A percentile compares a stretch with the other conserved stretches of the same genome.
phyloP scores from a whole-genome alignment of 129 eudicot genomes.

The Logfia minima region DNA sequence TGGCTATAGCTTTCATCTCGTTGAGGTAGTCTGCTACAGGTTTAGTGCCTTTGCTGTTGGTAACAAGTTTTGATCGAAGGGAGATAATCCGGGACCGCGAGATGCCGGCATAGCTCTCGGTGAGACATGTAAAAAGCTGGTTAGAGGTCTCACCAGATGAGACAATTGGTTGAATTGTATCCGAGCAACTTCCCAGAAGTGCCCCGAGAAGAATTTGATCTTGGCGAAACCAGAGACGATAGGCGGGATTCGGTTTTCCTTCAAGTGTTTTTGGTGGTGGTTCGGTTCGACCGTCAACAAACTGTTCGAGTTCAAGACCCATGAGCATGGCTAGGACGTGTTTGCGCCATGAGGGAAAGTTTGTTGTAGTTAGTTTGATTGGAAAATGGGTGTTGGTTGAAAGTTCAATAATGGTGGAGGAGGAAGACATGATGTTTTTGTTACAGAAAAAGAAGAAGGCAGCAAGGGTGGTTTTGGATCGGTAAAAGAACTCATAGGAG shows the following conservation, averaged over 20 bases:
- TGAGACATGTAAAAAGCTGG: too few species aligned
- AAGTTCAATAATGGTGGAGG: too few species aligned
- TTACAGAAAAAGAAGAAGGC: too few species aligned
- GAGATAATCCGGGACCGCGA: not conserved
- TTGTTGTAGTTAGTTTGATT: too few species aligned
- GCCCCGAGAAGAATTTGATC: too few species aligned
- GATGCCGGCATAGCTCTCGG: not conserved
- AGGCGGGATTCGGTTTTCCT: not conserved
- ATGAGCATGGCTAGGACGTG: not conserved
- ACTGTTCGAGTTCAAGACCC: not conserved
- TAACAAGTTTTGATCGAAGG: not conserved
- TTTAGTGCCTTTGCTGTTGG: not conserved
- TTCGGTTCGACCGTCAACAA: not conserved
- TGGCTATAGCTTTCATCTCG: too few species aligned
- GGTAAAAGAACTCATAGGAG: too few species aligned
- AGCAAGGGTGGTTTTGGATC: too few species aligned
- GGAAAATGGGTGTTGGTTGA: too few species aligned
- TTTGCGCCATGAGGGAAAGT: too few species aligned
- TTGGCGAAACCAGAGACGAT: not conserved
- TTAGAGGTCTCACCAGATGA: not conserved
- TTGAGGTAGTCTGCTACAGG: not conserved
- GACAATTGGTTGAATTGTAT: not conserved
- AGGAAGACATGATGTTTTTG: too few species aligned
- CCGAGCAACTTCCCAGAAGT: not conserved
- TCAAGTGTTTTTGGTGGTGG: not conserved